These are phyloP conservation scores for Kockiozyma suomiensis DNA, from an alignment of 805 yeast species.

Conservation along the genomic window DNA sequence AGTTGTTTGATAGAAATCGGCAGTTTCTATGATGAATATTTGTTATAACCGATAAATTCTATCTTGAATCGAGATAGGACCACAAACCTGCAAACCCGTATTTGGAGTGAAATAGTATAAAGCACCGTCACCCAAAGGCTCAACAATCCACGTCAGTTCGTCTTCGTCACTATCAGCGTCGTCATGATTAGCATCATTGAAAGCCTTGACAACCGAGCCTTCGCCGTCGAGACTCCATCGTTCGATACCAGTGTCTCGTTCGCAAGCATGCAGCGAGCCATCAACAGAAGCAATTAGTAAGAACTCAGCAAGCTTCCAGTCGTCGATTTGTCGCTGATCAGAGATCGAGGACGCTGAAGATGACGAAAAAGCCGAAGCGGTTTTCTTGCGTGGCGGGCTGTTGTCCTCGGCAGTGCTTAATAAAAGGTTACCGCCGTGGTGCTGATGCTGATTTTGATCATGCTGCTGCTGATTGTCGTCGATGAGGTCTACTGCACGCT, in stretches of 20 bases:
- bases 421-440: background rate
- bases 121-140: slow-evolving; percentile 83
- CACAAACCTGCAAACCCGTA: slow-evolving; percentile 63
- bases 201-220: slow-evolving; percentile 59
- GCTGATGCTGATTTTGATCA: background rate
- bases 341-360: background rate
- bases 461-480: background rate
- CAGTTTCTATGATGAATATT: slow-evolving; percentile 47
- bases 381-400: slow-evolving; percentile 3
- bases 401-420: background rate
- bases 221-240: slow-evolving; percentile 75
- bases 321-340: slow-evolving; percentile 45
- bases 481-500: slow-evolving; percentile 4
- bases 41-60: too few species aligned
- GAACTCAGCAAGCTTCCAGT: slow-evolving; percentile 58
- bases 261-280: slow-evolving; percentile 81
- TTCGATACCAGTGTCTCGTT: slow-evolving; percentile 70
- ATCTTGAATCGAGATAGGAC: too few species aligned
- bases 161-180: slow-evolving; percentile 39
- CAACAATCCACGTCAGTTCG: slow-evolving; percentile 77
- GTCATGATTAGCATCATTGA: slow-evolving; percentile 27
- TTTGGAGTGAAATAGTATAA: slow-evolving; percentile 77
- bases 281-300: slow-evolving; percentile 79
- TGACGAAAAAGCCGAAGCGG: slow-evolving; percentile 1
- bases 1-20: slow-evolving; percentile 80